phyloP scores from a whole-genome alignment of 225 moss, liverwort and hornwort species.

The Polytrichum commune region DNA sequence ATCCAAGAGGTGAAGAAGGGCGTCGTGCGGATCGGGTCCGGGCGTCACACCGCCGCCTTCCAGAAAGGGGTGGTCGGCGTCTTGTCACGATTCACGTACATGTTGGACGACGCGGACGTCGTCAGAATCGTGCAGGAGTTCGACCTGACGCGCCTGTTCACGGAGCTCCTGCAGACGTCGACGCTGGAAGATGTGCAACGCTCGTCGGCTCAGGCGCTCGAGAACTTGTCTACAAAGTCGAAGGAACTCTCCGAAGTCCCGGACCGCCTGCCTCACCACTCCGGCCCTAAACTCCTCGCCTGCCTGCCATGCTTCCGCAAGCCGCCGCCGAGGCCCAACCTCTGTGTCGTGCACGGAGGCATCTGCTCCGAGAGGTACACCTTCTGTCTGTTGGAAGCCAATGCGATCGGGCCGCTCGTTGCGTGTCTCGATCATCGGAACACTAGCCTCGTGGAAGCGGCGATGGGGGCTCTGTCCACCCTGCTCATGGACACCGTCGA shows the following conservation, averaged over 20 bases:
- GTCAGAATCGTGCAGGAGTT: conserved; percentile 37
- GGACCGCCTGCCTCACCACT: conserved; percentile 10
- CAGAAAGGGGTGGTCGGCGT: conserved; percentile 87
- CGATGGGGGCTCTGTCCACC: conserved; percentile 56
- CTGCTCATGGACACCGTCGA: conserved; percentile 55
- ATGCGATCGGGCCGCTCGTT: conserved; percentile 45
- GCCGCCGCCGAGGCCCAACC: conserved; percentile 29
- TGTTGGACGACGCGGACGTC: conserved; percentile 63
- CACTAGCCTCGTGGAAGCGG: conserved; percentile 55
- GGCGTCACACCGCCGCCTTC: conserved; percentile 60
- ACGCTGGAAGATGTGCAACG: conserved; percentile 75
- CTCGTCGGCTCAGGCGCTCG: conserved; percentile 67
- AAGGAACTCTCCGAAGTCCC: conserved; percentile 51
- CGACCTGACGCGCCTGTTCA: conserved; percentile 67
- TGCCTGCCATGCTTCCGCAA: conserved; percentile 11
- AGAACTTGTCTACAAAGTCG: conserved; percentile 51
- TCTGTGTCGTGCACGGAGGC: conserved; percentile 54
- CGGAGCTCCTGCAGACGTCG: conserved; percentile 56
- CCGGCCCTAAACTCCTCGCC: not conserved
- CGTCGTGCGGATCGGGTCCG: conserved; percentile 72
- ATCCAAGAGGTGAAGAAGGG: conserved; percentile 65
- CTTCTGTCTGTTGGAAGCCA: conserved; percentile 48
- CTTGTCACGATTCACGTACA: conserved; percentile 72
- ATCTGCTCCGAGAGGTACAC: conserved; percentile 39
- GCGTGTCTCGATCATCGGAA: conserved; percentile 57